Conservation (phyloP, 179 eudicot species). For the Pouteria campechiana region DNA sequence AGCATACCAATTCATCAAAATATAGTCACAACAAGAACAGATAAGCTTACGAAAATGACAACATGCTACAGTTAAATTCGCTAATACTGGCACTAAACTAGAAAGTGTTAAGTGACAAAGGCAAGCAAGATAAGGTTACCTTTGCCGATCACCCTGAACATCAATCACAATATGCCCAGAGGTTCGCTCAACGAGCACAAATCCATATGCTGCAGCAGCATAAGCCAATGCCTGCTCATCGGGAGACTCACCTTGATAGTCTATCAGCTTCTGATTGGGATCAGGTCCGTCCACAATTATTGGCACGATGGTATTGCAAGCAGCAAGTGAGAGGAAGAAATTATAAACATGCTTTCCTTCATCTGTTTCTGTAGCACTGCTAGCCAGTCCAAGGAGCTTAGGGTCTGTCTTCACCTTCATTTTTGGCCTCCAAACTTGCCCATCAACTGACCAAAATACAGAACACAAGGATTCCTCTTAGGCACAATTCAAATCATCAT, state of each 20-base stretch:
- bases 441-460: slow-evolving; percentile 43
- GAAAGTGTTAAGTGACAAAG: too few species aligned
- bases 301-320: slow-evolving; percentile 98
- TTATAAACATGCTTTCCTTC: slow-evolving; percentile 41
- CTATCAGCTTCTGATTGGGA: slow-evolving; percentile 46
- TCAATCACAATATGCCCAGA: slow-evolving; percentile 93
- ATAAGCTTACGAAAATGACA: too few species aligned
- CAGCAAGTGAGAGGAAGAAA: slow-evolving; percentile 91
- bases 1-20: too few species aligned
- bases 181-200: slow-evolving; percentile 79
- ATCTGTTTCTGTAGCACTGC: slow-evolving; percentile 27
- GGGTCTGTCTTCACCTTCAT: slow-evolving; percentile 76
- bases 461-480: not conserved
- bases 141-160: slow-evolving; percentile 76
- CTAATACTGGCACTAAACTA: too few species aligned
- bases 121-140: slow-evolving; percentile 29
- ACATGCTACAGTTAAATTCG: too few species aligned
- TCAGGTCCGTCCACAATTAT: slow-evolving; percentile 53
- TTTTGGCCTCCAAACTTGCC: slow-evolving; percentile 67
- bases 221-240: slow-evolving; percentile 97
- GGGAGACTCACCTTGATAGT: slow-evolving; percentile 99
- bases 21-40: too few species aligned
- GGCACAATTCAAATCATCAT: too few species aligned
- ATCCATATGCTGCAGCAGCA: slow-evolving; percentile 98
- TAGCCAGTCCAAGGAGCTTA: slow-evolving; percentile 40